Conservation (phyloP, 2,329 filamentous ascomycete genomes). For the Anthostomella pinea region DNA sequence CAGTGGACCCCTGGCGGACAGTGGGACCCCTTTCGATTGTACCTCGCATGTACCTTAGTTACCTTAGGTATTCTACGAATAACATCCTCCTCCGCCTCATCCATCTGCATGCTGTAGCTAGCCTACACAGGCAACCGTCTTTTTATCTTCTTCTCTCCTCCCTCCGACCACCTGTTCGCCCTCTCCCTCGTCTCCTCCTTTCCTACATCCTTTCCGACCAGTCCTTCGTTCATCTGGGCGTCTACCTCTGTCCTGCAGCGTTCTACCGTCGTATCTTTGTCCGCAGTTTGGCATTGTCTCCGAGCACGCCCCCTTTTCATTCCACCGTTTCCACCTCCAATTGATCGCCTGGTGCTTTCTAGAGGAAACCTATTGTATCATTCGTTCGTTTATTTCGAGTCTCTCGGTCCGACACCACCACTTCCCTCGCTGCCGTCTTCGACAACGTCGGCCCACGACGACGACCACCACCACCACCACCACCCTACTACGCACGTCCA, state of each 20-base stretch:
- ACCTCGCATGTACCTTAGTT: too few species aligned
- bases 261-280: slow-evolving; percentile 10
- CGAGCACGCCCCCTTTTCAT: slow-evolving; percentile 7
- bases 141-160: slow-evolving; percentile 1
- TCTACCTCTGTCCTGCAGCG: slow-evolving; percentile 12
- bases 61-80: too few species aligned
- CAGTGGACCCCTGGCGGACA: too few species aligned
- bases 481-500: too few species aligned
- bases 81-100: too few species aligned
- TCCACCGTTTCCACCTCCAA: slow-evolving; percentile 15
- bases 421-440: not conserved
- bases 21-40: too few species aligned
- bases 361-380: slow-evolving; percentile 12
- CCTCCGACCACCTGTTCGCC: slow-evolving; percentile 1
- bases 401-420: not conserved
- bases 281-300: slow-evolving; percentile 6
- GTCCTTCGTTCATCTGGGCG: slow-evolving; percentile 26
- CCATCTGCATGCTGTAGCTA: too few species aligned
- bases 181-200: not conserved
- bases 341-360: slow-evolving; percentile 31
- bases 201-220: slow-evolving; percentile 6
- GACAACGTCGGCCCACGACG: not conserved
- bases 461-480: not conserved
- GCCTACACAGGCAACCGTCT: too few species aligned
- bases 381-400: slow-evolving; percentile 7